Conservation (phyloP, 176 grass and related monocot species). For the Aegilops sharonensis region DNA sequence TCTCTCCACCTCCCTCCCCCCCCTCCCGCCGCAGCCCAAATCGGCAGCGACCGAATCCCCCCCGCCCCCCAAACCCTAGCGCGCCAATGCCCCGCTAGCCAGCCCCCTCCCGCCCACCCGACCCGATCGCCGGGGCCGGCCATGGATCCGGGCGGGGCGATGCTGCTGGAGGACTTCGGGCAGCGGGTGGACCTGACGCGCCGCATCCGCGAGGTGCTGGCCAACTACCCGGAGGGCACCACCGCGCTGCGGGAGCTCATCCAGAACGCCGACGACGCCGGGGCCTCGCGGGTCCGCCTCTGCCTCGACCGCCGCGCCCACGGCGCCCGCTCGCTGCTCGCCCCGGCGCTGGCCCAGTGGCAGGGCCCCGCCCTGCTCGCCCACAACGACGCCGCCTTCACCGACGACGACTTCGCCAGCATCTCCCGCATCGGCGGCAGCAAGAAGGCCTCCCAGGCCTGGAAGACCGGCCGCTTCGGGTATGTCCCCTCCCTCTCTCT, state of each 20-base stretch:
- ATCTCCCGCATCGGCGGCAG: conserved; percentile 90
- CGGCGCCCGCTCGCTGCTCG: conserved; percentile 52
- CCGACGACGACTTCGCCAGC: conserved; percentile 90
- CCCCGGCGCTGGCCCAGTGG: conserved; percentile 72
- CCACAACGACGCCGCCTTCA: conserved; percentile 84
- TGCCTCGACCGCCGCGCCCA: conserved; percentile 90
- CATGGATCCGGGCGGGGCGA: conserved; percentile 32
- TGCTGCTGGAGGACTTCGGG: conserved; percentile 85
- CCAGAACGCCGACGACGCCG: conserved; percentile 92
- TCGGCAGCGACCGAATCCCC: conserved; percentile 1
- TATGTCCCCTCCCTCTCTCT: not conserved
- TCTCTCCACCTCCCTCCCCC: not conserved
- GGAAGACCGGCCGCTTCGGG: conserved; percentile 97
- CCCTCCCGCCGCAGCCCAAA: conserved; percentile 10
- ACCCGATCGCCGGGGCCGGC: not conserved
- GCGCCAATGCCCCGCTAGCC: conserved; percentile 27
- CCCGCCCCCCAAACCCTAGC: conserved; percentile 21
- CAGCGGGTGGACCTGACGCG: conserved; percentile 92
- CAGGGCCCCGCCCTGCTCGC: conserved; percentile 85
- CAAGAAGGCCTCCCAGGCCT: conserved; percentile 85
- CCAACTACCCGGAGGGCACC: conserved; percentile 92
- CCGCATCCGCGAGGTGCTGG: conserved; percentile 87
- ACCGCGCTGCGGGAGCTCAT: conserved; percentile 90
- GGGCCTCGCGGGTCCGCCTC: conserved; percentile 71
- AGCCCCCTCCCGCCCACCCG: not conserved